Percentiles rank a stretch among this genome's conserved stretches.
Evolutionary conservation across 139 green algal genomes (phyloP).

Genomic region (Tetradesmus obliquus): DNA sequence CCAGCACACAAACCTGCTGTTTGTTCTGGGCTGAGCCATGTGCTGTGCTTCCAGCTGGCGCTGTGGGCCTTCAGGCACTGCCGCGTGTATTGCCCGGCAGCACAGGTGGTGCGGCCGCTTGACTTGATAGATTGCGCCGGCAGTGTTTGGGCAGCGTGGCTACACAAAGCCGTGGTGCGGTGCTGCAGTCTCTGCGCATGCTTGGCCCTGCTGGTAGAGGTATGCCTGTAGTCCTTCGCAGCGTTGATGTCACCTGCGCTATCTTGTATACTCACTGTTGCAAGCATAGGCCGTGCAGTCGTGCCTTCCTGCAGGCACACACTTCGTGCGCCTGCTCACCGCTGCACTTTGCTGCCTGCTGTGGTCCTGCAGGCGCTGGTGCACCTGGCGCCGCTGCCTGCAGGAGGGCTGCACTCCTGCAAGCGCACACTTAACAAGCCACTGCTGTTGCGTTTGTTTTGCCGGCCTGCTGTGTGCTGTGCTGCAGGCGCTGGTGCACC

Average conservation of each 20-base stretch:
- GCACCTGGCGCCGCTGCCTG: constrained; percentile 79
- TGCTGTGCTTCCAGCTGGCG: constrained; percentile 75
- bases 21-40: neutral
- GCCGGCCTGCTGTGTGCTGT: neutral
- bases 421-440: too few species aligned
- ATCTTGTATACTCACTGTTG: too few species aligned
- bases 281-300: too few species aligned
- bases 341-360: neutral
- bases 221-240: too few species aligned
- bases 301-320: too few species aligned
- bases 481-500: constrained; percentile 63
- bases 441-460: neutral
- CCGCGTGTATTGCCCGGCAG: constrained; percentile 48
- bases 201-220: too few species aligned
- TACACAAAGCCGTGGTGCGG: too few species aligned
- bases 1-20: too few species aligned
- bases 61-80: constrained; percentile 95
- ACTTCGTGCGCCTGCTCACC: neutral
- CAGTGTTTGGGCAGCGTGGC: too few species aligned
- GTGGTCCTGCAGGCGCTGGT: constrained; percentile 52
- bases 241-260: too few species aligned
- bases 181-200: too few species aligned
- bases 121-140: too few species aligned
- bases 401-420: neutral
- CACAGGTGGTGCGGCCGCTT: constrained; percentile 16